A percentile compares a stretch with the other conserved stretches of the same genome.
These are phyloP conservation scores for Catunica adiposa DNA, from an alignment of 2,329 filamentous ascomycete genomes.

Conservation along the genomic window DNA sequence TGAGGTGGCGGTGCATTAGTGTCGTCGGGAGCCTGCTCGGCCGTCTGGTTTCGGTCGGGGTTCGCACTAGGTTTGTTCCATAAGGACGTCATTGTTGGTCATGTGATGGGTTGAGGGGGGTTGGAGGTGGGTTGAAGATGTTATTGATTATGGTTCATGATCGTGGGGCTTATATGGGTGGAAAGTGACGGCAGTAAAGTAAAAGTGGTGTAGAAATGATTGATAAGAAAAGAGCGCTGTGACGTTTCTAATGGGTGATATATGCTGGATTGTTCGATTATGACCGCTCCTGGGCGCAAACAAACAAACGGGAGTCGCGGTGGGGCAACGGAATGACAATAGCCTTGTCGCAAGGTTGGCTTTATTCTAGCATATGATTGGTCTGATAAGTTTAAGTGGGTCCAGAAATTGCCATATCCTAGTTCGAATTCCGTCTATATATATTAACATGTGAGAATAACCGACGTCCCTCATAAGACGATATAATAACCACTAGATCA, in stretches of 20 bases:
- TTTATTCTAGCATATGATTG: background rate
- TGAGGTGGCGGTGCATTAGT: constrained; percentile 1
- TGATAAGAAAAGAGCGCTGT: background rate
- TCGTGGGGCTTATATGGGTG: background rate
- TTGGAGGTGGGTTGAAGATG: background rate
- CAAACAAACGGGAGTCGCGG: background rate
- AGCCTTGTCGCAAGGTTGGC: constrained; percentile 7
- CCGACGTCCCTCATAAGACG: background rate
- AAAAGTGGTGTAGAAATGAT: background rate
- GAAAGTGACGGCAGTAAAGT: background rate
- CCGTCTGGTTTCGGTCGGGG: background rate
- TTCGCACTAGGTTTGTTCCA: constrained; percentile 3
- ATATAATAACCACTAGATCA: no score
- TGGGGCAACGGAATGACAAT: background rate
- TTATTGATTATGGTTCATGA: background rate
- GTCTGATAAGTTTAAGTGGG: background rate
- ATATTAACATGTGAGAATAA: background rate
- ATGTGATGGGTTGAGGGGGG: background rate
- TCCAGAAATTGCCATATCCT: background rate
- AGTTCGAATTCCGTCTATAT: background rate
- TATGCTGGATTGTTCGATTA: background rate
- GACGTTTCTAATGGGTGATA: background rate
- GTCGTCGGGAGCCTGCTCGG: constrained; percentile 6
- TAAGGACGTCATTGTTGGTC: constrained; percentile 11
- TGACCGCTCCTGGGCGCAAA: background rate